Conservation (phyloP, 192 early-diverging fungal species). For the Pilobolus umbonatus region DNA sequence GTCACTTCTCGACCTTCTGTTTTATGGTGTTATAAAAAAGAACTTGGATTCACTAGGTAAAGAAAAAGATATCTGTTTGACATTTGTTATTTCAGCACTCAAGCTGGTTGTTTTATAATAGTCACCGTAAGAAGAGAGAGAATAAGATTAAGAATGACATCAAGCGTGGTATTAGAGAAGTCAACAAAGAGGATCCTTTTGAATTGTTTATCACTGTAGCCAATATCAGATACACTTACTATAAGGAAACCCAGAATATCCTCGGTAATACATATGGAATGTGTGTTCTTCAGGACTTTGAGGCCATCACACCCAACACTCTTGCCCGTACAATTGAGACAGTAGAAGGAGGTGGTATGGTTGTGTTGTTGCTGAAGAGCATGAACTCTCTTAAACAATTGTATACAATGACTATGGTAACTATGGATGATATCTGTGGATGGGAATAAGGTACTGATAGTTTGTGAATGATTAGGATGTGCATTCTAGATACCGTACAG, state of each 20-base stretch:
- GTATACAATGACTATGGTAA: constrained; percentile 96
- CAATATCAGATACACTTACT: constrained; percentile 97
- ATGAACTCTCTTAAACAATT: constrained; percentile 96
- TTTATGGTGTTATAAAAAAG: constrained; percentile 99
- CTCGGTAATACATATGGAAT: constrained; percentile 98
- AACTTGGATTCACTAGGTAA: constrained; percentile 85
- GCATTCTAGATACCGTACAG: constrained; percentile 91
- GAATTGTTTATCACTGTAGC: constrained; percentile 96
- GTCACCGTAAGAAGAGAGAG: constrained; percentile 95
- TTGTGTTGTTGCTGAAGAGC: constrained; percentile 88
- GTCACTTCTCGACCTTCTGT: constrained; percentile 87
- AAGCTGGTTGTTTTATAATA: constrained; percentile 15
- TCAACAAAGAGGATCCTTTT: constrained; percentile 96
- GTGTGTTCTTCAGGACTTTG: constrained; percentile 98
- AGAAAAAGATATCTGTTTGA: neutral
- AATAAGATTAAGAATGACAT: constrained; percentile 94
- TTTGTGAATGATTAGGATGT: constrained; percentile 64
- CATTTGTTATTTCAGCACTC: neutral
- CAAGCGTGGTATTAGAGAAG: constrained; percentile 83
- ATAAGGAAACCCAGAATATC: constrained; percentile 98
- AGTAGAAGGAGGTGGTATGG: constrained; percentile 95
- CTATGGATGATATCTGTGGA: neutral
- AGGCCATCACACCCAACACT: constrained; percentile 95
- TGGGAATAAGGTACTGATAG: neutral
- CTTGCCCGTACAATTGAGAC: constrained; percentile 97